These are phyloP conservation scores for Hyphodiscus sp. DNA, from an alignment of 2,329 filamentous ascomycete species.

Conservation along the genomic window DNA sequence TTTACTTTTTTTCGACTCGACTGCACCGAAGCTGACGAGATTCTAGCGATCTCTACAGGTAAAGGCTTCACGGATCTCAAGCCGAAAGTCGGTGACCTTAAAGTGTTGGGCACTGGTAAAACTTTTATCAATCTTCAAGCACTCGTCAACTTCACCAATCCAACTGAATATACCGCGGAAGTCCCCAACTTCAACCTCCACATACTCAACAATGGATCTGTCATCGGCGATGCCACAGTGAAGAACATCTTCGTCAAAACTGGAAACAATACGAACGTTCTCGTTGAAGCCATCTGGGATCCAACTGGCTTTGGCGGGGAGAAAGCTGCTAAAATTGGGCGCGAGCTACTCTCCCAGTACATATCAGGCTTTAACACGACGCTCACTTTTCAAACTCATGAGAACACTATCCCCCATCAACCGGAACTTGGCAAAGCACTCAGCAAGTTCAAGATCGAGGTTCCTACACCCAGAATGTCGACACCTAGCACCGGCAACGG, in stretches of 20 bases:
- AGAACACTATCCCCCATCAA: constrained; percentile 64
- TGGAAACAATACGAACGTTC: constrained; percentile 66
- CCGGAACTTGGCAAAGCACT: constrained; percentile 68
- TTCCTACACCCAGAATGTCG: constrained; percentile 63
- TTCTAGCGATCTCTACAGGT: constrained; percentile 52
- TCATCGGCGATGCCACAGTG: constrained; percentile 69
- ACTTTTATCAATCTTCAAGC: constrained; percentile 67
- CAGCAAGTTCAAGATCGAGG: constrained; percentile 61
- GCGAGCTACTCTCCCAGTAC: constrained; percentile 75
- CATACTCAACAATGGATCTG: constrained; percentile 63
- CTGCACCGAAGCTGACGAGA: constrained; percentile 30
- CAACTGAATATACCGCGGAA: constrained; percentile 74
- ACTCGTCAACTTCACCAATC: constrained; percentile 79
- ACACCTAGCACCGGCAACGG: constrained; percentile 43
- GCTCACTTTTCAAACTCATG: constrained; percentile 66
- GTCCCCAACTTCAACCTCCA: constrained; percentile 78
- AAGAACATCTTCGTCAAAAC: constrained; percentile 55
- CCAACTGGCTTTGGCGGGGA: constrained; percentile 57
- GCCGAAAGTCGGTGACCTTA: constrained; percentile 65
- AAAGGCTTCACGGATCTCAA: constrained; percentile 38
- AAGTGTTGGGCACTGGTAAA: constrained; percentile 64
- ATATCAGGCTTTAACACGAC: constrained; percentile 83
- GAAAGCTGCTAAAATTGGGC: constrained; percentile 55
- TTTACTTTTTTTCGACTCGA: constrained; percentile 35
- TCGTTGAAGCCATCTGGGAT: constrained; percentile 67